Percentiles rank a stretch among this genome's conserved stretches.
Conservation (phyloP, 2,329 filamentous ascomycete genomes). For the Ascochyta viciae-villosae region DNA sequence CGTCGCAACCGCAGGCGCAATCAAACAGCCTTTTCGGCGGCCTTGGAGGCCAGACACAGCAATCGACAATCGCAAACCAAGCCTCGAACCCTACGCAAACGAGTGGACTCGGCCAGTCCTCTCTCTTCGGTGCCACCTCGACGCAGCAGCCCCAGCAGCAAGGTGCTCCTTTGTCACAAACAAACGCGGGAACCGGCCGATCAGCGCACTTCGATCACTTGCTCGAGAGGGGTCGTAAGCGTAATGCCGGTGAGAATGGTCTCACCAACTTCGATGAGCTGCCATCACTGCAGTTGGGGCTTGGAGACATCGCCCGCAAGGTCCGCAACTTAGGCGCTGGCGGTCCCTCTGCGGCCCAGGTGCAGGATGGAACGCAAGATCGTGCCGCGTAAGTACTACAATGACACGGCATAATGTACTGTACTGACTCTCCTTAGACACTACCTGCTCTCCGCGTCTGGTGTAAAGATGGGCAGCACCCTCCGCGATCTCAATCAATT, state of each 20-base stretch:
- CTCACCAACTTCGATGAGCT: conserved; percentile 72
- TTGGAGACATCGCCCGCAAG: conserved; percentile 82
- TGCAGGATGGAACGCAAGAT: conserved; percentile 50
- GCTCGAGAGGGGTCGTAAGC: conserved; percentile 69
- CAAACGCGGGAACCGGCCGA: conserved; percentile 47
- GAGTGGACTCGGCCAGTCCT: conserved; percentile 32
- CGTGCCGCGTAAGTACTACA: conserved; percentile 59
- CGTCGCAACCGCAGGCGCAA: conserved; percentile 34
- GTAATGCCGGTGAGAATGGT: conserved; percentile 71
- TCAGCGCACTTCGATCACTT: conserved; percentile 71
- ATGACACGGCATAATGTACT: not conserved
- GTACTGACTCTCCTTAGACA: conserved; percentile 64
- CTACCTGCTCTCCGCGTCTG: conserved; percentile 91
- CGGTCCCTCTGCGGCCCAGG: conserved; percentile 64
- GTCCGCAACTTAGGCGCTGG: conserved; percentile 81
- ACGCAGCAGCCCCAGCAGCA: conserved; percentile 39
- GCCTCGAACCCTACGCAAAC: conserved; percentile 39
- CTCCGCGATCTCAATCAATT: conserved; percentile 86
- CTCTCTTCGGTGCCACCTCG: conserved; percentile 34
- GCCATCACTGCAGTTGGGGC: conserved; percentile 86
- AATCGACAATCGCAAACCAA: conserved; percentile 31
- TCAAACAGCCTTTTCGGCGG: conserved; percentile 35
- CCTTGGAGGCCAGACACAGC: conserved; percentile 31
- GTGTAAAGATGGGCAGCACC: conserved; percentile 85
- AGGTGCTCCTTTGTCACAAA: conserved; percentile 43